A percentile compares a stretch with the other conserved stretches of the same genome.
phyloP scores from a whole-genome alignment of 2,329 filamentous ascomycete genomes.

The Fusarium sp. region DNA sequence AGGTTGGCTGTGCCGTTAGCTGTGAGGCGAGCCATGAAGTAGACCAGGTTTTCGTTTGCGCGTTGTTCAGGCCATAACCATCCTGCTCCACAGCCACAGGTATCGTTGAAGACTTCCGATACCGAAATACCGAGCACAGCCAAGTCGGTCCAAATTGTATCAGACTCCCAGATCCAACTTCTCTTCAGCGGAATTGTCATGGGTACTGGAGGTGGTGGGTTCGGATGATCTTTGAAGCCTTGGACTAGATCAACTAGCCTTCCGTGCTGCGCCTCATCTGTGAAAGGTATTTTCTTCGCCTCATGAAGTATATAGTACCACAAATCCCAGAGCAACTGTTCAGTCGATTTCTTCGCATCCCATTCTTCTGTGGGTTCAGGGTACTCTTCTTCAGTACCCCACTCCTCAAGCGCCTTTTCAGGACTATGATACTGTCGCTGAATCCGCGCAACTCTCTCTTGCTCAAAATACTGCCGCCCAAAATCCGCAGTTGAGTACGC shows the following conservation, averaged over 20 bases:
- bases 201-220: slow-evolving; percentile 2
- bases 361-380: background rate
- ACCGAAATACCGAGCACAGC: background rate
- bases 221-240: background rate
- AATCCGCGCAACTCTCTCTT: background rate
- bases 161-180: slow-evolving; percentile 6
- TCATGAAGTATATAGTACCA: background rate
- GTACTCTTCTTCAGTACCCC: slow-evolving; percentile 1
- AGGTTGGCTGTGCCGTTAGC: background rate
- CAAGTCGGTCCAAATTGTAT: background rate
- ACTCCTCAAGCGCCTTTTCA: background rate
- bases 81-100: slow-evolving; percentile 10
- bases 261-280: accelerated
- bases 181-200: slow-evolving; percentile 1
- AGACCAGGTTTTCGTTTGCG: slow-evolving; percentile 3
- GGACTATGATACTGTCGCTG: slow-evolving; percentile 6
- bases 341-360: background rate
- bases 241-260: background rate
- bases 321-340: background rate
- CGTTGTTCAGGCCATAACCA: slow-evolving; percentile 16
- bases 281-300: background rate
- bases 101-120: slow-evolving; percentile 4
- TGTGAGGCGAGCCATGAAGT: background rate
- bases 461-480: background rate
- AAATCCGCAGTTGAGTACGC: slow-evolving; percentile 7